Percentiles rank a stretch among this genome's conserved stretches.
These are phyloP conservation scores for Immersiporthe knoxdaviesiana DNA, from an alignment of 2,329 filamentous ascomycete species.

Conservation along the genomic window DNA sequence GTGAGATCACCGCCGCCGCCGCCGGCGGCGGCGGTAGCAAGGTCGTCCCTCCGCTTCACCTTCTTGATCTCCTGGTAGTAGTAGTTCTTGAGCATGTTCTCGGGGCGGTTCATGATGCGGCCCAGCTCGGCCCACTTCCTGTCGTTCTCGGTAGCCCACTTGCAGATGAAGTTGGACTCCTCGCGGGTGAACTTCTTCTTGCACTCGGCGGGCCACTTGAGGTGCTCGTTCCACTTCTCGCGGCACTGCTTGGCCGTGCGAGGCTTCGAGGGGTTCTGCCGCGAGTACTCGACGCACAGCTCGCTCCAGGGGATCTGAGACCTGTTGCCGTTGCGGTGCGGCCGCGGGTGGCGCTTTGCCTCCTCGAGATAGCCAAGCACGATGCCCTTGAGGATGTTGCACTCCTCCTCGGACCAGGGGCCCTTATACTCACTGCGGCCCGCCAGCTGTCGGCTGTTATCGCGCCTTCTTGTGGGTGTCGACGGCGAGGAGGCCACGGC, in stretches of 20 bases:
- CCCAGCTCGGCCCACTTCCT: slow-evolving; percentile 93
- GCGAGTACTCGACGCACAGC: slow-evolving; percentile 6
- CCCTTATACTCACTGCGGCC: slow-evolving; percentile 6
- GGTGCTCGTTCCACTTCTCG: slow-evolving; percentile 91
- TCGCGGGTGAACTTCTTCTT: slow-evolving; percentile 60
- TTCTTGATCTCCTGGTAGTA: slow-evolving; percentile 51
- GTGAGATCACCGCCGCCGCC: neutral
- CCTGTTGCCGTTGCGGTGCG: neutral
- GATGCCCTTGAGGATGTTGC: neutral
- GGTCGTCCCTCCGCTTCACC: neutral
- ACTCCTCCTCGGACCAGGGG: slow-evolving; percentile 10
- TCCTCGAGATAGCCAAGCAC: neutral
- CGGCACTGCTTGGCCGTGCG: slow-evolving; percentile 82
- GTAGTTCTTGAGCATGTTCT: slow-evolving; percentile 96
- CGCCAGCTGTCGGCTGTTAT: too few relatives aligned
- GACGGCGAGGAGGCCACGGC: neutral
- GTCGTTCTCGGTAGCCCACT: slow-evolving; percentile 75
- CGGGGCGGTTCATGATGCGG: slow-evolving; percentile 76
- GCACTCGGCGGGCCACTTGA: slow-evolving; percentile 55
- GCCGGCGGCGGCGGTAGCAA: neutral
- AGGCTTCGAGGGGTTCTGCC: slow-evolving; percentile 1
- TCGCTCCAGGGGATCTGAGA: slow-evolving; percentile 10
- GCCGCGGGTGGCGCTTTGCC: neutral
- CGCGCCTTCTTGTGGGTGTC: neutral
- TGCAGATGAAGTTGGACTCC: slow-evolving; percentile 75